phyloP scores from a whole-genome alignment of 2,329 filamentous ascomycete genomes.

The Venturia pyrina region DNA sequence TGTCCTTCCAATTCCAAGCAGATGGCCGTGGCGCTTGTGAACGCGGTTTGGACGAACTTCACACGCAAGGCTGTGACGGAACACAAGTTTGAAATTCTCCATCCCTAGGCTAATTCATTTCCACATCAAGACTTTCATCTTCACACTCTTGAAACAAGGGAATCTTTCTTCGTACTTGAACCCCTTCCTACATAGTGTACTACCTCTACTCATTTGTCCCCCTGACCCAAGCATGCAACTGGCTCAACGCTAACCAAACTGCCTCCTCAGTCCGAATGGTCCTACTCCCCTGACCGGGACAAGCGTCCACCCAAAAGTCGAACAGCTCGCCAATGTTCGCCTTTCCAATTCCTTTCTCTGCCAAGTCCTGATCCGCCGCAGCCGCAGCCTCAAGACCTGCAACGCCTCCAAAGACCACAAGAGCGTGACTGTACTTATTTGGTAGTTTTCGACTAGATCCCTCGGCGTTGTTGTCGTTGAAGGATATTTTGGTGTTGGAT shows the following conservation, averaged over 20 bases:
- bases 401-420: constrained; percentile 74
- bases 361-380: constrained; percentile 48
- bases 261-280: constrained; percentile 80
- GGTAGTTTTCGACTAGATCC: constrained; percentile 16
- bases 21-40: background rate
- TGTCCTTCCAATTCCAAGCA: no score
- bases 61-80: background rate
- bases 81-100: background rate
- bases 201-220: background rate
- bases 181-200: background rate
- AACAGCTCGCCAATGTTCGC: constrained; percentile 61
- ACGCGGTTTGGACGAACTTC: background rate
- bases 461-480: background rate
- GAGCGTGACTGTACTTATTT: constrained; percentile 54
- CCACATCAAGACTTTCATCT: background rate
- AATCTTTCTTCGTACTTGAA: background rate
- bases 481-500: background rate
- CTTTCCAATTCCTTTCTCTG: constrained; percentile 52
- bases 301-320: constrained; percentile 74
- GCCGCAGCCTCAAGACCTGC: constrained; percentile 69
- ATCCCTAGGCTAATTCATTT: background rate
- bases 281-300: constrained; percentile 70
- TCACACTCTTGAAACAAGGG: background rate
- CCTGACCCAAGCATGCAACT: constrained; percentile 30
- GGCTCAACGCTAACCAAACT: constrained; percentile 64